A percentile compares a stretch with the other conserved stretches of the same genome.
Evolutionary conservation across 140 eudicot species (phyloP).

Genomic region (Senecio squalidus): DNA sequence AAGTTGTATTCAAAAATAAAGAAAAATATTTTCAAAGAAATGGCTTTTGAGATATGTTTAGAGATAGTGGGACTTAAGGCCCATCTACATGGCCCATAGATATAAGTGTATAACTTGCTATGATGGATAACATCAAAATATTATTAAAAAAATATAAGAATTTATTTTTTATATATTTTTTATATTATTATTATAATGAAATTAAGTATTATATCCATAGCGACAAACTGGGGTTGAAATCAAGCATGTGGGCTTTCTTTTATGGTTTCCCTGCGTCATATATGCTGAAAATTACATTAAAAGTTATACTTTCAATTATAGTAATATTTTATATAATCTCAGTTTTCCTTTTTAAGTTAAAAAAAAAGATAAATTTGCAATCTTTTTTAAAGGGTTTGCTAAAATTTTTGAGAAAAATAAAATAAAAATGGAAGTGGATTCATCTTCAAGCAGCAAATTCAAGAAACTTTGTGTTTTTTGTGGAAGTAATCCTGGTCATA

Average conservation of each 20-base stretch:
- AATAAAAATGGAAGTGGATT: conserved; percentile 44
- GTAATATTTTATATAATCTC: background rate
- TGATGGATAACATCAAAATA: no score
- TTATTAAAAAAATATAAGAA: no score
- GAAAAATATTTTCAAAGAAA: no score
- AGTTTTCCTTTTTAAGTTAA: background rate
- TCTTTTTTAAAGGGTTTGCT: conserved; percentile 13
- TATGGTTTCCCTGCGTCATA: conserved; percentile 11
- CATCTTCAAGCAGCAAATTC: conserved; percentile 48
- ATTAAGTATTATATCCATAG: no score
- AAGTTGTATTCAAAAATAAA: no score
- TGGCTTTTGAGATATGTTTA: no score
- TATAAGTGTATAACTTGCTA: no score
- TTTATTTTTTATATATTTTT: no score
- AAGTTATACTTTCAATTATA: background rate
- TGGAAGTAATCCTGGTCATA: conserved; percentile 82
- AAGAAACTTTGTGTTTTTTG: conserved; percentile 86
- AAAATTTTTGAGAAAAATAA: background rate
- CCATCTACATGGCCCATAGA: no score
- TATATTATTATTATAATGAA: no score
- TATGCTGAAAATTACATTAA: no score
- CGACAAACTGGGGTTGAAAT: conserved; percentile 8
- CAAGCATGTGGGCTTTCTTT: conserved; percentile 25
- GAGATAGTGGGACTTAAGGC: no score
- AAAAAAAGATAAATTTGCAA: conserved; percentile 13